Evolutionary conservation across 2,329 filamentous ascomycete species (phyloP).

Genomic region (Diaporthe caulivora): DNA sequence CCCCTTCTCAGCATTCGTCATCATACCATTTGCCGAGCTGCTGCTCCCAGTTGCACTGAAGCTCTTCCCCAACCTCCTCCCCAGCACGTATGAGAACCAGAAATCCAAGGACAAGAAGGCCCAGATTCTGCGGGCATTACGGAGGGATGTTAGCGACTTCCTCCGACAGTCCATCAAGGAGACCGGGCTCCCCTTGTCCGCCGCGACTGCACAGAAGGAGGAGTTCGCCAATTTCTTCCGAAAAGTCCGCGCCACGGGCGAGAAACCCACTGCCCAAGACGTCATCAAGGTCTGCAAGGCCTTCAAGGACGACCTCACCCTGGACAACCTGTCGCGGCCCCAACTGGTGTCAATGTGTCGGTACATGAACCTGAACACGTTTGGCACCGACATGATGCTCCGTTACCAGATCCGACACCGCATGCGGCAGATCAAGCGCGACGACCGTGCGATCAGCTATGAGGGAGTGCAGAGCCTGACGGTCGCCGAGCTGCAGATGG

Average conservation of each 20-base stretch:
- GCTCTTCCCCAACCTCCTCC: constrained; percentile 96
- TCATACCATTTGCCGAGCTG: constrained; percentile 95
- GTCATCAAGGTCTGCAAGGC: constrained; percentile 99
- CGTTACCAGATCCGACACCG: constrained; percentile 96
- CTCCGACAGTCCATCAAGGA: constrained; percentile 89
- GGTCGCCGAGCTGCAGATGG: constrained; percentile 92
- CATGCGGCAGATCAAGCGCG: constrained; percentile 99
- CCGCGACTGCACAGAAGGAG: constrained; percentile 86
- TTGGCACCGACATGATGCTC: constrained; percentile 97
- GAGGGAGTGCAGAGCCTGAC: constrained; percentile 94
- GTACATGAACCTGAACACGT: constrained; percentile 98
- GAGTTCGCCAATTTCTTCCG: constrained; percentile 98
- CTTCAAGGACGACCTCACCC: constrained; percentile 96
- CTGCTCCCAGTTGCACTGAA: constrained; percentile 91
- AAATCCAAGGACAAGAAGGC: constrained; percentile 93
- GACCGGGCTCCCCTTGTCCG: constrained; percentile 90
- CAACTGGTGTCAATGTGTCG: constrained; percentile 98
- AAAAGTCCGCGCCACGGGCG: constrained; percentile 92
- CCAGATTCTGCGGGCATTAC: constrained; percentile 81
- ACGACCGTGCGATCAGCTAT: constrained; percentile 93
- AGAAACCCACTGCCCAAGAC: constrained; percentile 87
- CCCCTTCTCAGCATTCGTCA: constrained; percentile 96
- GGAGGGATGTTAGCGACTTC: constrained; percentile 94
- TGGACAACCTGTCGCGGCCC: constrained; percentile 95
- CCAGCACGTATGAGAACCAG: constrained; percentile 95